Conservation (phyloP, 371 early-diverging fungal species). For the Mucor circinelloides region DNA sequence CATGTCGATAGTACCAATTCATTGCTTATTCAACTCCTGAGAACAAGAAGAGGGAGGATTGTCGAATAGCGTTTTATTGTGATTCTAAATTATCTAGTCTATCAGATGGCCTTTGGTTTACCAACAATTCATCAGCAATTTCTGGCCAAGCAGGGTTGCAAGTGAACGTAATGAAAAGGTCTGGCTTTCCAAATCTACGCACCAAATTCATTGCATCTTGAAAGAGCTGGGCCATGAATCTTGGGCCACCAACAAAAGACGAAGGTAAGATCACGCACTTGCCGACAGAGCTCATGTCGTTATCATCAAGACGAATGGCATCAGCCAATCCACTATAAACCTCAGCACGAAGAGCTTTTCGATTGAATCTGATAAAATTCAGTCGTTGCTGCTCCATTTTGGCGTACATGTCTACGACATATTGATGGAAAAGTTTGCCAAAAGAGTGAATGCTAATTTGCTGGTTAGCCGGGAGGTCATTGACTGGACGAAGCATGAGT, state of each 20-base stretch:
- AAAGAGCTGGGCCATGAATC: too few relatives aligned
- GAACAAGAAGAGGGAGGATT: too few relatives aligned
- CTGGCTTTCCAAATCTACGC: slow-evolving; percentile 23
- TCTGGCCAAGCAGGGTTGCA: slow-evolving; percentile 40
- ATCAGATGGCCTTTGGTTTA: too few relatives aligned
- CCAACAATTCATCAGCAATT: too few relatives aligned
- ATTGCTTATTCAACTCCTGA: too few relatives aligned
- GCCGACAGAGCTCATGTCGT: neutral
- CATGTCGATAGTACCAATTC: neutral
- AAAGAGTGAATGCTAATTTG: neutral
- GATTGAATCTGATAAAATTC: neutral
- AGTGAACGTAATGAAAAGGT: slow-evolving; percentile 39
- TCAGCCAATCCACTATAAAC: neutral
- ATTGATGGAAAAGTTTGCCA: neutral
- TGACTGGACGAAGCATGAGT: too few relatives aligned
- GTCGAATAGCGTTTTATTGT: too few relatives aligned
- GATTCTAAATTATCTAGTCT: too few relatives aligned
- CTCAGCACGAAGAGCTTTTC: neutral
- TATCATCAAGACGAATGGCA: neutral
- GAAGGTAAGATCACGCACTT: slow-evolving; percentile 12
- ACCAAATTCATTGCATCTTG: slow-evolving; percentile 37
- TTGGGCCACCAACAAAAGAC: slow-evolving; percentile 28
- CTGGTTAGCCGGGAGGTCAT: too few relatives aligned
- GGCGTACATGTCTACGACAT: slow-evolving; percentile 3
- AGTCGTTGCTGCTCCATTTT: neutral